Evolutionary conservation across 208 protist species (phyloP).

Genomic region (Trypanosoma caninum): DNA sequence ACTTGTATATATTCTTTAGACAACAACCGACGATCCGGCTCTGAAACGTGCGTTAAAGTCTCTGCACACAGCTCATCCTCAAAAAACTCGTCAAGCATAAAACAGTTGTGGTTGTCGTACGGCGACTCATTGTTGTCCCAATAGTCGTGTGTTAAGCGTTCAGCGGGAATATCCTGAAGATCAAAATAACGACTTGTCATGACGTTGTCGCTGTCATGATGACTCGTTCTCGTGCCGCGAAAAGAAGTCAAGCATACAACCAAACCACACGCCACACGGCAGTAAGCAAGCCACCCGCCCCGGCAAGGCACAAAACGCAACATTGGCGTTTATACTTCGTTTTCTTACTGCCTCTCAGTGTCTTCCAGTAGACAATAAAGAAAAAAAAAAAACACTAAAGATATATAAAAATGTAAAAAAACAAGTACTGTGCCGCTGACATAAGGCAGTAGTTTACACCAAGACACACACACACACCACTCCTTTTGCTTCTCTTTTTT

Average conservation of each 20-base stretch:
- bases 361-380: not conserved
- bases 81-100: constrained; percentile 24
- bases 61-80: constrained; percentile 12
- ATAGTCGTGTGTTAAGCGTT: constrained; percentile 74
- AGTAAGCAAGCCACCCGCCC: not conserved
- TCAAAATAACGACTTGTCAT: constrained; percentile 48
- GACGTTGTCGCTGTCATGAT: constrained; percentile 17
- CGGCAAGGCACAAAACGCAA: not conserved
- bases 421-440: not conserved
- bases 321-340: not conserved
- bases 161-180: constrained; percentile 68
- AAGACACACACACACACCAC: no score
- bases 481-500: no score
- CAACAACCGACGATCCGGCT: constrained; percentile 12
- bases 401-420: not conserved
- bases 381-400: constrained; percentile 7
- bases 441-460: no score
- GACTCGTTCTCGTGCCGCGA: not conserved
- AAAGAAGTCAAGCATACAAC: not conserved
- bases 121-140: constrained; percentile 53
- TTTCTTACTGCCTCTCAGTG: not conserved
- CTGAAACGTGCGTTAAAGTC: not conserved
- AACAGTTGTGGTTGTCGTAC: constrained; percentile 28
- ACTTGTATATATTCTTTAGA: constrained; percentile 19
- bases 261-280: not conserved